Base-by-base conservation (phyloP, 805 yeast species). In the Jamesozyma gamospora region DNA sequence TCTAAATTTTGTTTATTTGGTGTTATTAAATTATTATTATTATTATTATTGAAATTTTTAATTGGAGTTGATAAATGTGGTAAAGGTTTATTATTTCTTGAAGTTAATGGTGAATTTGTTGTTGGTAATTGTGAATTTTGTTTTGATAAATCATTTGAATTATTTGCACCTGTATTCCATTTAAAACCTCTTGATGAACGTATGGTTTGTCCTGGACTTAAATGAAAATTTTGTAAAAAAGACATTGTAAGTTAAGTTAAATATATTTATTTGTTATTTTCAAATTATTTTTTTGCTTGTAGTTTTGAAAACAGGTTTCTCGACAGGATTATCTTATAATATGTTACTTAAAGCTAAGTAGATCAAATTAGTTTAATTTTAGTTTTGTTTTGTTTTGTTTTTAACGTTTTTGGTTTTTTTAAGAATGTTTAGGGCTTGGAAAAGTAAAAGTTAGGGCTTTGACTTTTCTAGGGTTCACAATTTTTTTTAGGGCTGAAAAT, bases 131-230 rank as follows among this genome's bases (percentile, higher is more conserved):
- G 36, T 6, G 16, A 9, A 17, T 31, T 24, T 32, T 31, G 32
- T 26, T 32, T 19, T 25, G 27, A 31, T 34, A 26, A 16, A 25
- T 28, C 28, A 6, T 21, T 19, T 33, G 19, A 28, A 12, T 41
- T 29, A 17, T 18, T 26, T 5, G 47, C 35, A 15, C 45, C 46
- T 16, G 46, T 45, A 24, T 61, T 58, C 60, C 67, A 64, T 45
- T 62, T 67, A 52, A 69, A 69, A 2, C 71, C 74, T 43, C 71
- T 59, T 2, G 72, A 65, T 13, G 73, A 64, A 35, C 66, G 62
- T 41, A 69, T 67, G 2, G 72, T 69, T 43, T 69, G 72, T 4
- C 71, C 71, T 35, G 69, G 68, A 48, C 66, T 66, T 41, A 67
- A 45, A 42, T 67, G 70, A 41, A 56, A 56, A 38, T 53, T 55